Evolutionary conservation across 176 grass and related monocot species (phyloP).

Genomic region (Oryza australiensis): DNA sequence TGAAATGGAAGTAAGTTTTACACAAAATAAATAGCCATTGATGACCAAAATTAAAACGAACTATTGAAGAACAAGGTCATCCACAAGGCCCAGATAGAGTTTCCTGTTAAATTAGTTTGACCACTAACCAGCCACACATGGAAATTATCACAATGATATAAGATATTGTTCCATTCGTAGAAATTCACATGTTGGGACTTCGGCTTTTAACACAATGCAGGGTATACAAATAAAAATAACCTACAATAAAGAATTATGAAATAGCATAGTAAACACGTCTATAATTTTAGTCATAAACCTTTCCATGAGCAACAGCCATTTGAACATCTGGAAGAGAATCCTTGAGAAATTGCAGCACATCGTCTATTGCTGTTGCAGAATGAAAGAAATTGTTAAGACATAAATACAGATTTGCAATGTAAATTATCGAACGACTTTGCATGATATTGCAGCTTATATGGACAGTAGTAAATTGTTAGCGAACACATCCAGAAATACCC

Average conservation of each 20-base stretch:
- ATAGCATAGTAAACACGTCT: slow-evolving; percentile 24
- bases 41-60: slow-evolving; percentile 14
- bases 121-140: background rate
- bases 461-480: background rate
- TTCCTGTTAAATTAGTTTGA: slow-evolving; percentile 2
- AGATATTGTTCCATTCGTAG: slow-evolving; percentile 4
- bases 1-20: background rate
- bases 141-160: slow-evolving; percentile 21
- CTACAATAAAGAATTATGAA: background rate
- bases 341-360: slow-evolving; percentile 73
- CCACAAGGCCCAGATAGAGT: background rate
- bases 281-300: slow-evolving; percentile 52
- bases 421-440: background rate
- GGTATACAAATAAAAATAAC: slow-evolving; percentile 7
- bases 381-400: slow-evolving; percentile 42
- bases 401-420: background rate
- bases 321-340: slow-evolving; percentile 60
- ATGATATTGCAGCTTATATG: background rate
- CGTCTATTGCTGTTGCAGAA: slow-evolving; percentile 77
- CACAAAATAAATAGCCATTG: background rate
- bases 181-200: slow-evolving; percentile 16
- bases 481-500: background rate
- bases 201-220: slow-evolving; percentile 1
- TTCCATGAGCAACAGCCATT: slow-evolving; percentile 86
- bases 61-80: background rate